Conservation (phyloP, 139 green algal genomes). For the Marvania coccoides region DNA sequence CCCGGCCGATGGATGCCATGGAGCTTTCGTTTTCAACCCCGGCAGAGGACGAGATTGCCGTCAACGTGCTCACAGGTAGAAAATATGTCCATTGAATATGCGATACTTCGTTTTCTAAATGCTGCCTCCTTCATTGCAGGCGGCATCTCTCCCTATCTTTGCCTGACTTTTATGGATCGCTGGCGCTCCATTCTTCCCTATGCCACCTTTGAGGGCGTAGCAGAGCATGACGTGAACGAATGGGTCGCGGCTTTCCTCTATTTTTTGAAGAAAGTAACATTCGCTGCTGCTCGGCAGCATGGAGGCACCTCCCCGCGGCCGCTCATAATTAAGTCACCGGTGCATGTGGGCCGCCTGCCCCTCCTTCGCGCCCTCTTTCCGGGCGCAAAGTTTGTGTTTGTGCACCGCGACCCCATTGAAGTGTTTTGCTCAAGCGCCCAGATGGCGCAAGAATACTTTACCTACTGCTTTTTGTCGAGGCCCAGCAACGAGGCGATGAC, state of each 20-base stretch:
- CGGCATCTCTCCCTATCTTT: slow-evolving; percentile 48
- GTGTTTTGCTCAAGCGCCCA: slow-evolving; percentile 8
- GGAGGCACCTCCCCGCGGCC: slow-evolving; percentile 12
- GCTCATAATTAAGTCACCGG: slow-evolving; percentile 60
- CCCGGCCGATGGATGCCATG: slow-evolving; percentile 67
- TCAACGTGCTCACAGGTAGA: slow-evolving; percentile 34
- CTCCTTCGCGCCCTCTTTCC: slow-evolving; percentile 49
- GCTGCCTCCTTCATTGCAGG: neutral
- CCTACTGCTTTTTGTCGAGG: slow-evolving; percentile 44
- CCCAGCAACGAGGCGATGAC: slow-evolving; percentile 24
- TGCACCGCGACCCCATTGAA: slow-evolving; percentile 52
- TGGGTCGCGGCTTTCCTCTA: slow-evolving; percentile 37
- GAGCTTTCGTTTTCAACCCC: slow-evolving; percentile 31
- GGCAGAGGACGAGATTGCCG: slow-evolving; percentile 59
- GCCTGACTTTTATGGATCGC: slow-evolving; percentile 40
- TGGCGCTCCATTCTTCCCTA: slow-evolving; percentile 1
- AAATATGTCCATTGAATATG: too few species aligned
- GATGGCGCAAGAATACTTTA: slow-evolving; percentile 51
- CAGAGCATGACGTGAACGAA: neutral
- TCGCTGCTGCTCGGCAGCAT: neutral
- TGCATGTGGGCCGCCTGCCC: slow-evolving; percentile 48
- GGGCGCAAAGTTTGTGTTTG: slow-evolving; percentile 46
- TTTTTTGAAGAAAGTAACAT: slow-evolving; percentile 44
- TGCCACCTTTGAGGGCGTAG: slow-evolving; percentile 14
- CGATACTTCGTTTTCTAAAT: too few species aligned